phyloP scores from a whole-genome alignment of 2,329 filamentous ascomycete genomes.

The Penicillium psychrosexuale region DNA sequence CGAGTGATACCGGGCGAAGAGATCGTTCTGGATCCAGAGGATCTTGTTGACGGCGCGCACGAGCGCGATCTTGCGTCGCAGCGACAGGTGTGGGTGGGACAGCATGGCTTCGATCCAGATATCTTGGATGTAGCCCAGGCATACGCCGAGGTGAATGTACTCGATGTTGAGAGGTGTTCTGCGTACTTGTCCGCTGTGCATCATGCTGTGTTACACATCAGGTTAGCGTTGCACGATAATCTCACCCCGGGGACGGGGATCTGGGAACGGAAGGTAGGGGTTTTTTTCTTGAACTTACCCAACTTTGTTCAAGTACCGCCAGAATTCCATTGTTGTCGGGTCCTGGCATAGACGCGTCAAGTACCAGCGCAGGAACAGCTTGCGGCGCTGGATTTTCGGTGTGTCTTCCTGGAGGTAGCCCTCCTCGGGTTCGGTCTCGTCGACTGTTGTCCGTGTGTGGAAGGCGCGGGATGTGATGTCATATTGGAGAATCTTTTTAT shows the following conservation, averaged over 20 bases:
- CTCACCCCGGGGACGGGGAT: neutral
- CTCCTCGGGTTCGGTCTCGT: conserved; percentile 63
- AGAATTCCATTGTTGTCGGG: conserved; percentile 71
- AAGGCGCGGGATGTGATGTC: conserved; percentile 80
- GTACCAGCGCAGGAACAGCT: conserved; percentile 75
- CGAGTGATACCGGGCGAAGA: conserved; percentile 80
- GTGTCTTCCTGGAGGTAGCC: conserved; percentile 63
- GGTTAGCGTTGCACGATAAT: neutral
- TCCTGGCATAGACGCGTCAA: conserved; percentile 72
- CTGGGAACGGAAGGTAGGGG: neutral
- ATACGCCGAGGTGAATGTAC: conserved; percentile 73
- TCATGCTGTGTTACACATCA: conserved; percentile 52
- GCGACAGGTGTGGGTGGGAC: conserved; percentile 63
- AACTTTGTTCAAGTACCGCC: conserved; percentile 81
- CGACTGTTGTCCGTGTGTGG: conserved; percentile 58
- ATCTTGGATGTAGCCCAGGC: conserved; percentile 73
- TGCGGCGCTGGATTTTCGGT: conserved; percentile 71
- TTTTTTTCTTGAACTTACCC: conserved; percentile 55
- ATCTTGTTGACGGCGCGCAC: conserved; percentile 76
- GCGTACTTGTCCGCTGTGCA: conserved; percentile 75
- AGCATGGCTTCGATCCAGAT: conserved; percentile 74
- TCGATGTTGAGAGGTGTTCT: conserved; percentile 72
- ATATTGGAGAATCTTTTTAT: conserved; percentile 74
- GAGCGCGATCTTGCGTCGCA: conserved; percentile 67
- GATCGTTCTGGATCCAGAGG: conserved; percentile 84